phyloP scores from a whole-genome alignment of 805 yeast species.

The Myxozyma melibiosi region DNA sequence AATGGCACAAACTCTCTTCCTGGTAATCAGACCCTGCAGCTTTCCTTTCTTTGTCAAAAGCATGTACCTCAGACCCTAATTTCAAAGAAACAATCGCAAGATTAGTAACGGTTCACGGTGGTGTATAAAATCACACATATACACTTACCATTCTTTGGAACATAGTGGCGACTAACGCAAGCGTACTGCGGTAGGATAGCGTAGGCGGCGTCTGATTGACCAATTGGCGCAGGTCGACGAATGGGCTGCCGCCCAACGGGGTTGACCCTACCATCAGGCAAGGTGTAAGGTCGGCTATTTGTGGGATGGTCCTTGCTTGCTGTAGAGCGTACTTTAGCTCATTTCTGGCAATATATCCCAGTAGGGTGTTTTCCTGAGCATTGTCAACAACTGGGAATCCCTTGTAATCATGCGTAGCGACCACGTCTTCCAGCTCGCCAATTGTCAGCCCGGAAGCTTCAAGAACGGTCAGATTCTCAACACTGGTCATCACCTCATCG shows the following conservation, averaged over 20 bases:
- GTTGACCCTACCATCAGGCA: constrained; percentile 22
- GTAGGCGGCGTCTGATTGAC: constrained; percentile 39
- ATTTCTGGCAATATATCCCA: constrained; percentile 50
- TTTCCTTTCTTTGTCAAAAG: constrained; percentile 39
- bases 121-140: background rate
- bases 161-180: constrained; percentile 45
- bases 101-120: no score
- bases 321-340: constrained; percentile 44
- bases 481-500: constrained; percentile 44
- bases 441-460: constrained; percentile 42
- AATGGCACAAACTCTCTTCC: constrained; percentile 38
- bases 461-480: constrained; percentile 40
- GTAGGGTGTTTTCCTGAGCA: constrained; percentile 41
- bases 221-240: constrained; percentile 32
- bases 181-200: constrained; percentile 40
- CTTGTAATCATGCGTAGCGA: constrained; percentile 34
- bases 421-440: constrained; percentile 36
- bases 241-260: constrained; percentile 11
- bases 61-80: constrained; percentile 42
- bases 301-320: constrained; percentile 20
- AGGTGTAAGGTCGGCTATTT: constrained; percentile 15
- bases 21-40: constrained; percentile 46
- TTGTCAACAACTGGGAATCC: constrained; percentile 53
- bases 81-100: no score
- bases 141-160: constrained; percentile 42